phyloP scores from a whole-genome alignment of 2,329 filamentous ascomycete species.

The Talaromyces marneffei region DNA sequence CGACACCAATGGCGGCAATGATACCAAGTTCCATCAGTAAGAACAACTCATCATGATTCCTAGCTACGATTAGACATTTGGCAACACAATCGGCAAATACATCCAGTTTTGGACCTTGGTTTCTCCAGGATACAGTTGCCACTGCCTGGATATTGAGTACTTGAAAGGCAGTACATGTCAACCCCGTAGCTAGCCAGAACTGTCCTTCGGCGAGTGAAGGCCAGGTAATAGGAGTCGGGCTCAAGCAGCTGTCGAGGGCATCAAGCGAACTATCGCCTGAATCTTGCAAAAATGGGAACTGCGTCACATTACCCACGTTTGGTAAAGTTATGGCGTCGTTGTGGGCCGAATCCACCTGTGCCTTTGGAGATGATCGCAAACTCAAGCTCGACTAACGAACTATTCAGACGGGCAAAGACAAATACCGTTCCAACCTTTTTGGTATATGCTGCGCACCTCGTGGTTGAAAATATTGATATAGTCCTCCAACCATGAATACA shows the following conservation, averaged over 20 bases:
- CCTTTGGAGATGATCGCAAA: constrained; percentile 36
- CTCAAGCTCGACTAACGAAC: constrained; percentile 35
- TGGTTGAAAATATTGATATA: background rate
- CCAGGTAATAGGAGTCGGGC: constrained; percentile 23
- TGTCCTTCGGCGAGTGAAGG: constrained; percentile 25
- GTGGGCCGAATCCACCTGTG: constrained; percentile 38
- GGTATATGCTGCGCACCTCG: too few relatives aligned
- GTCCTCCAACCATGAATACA: background rate
- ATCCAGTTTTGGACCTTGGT: constrained; percentile 26
- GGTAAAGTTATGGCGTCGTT: constrained; percentile 33
- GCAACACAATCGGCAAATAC: constrained; percentile 30
- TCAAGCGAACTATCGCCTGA: background rate
- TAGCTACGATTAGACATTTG: constrained; percentile 23
- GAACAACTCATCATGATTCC: background rate
- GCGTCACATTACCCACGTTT: constrained; percentile 24
- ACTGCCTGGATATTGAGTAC: constrained; percentile 35
- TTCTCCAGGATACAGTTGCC: constrained; percentile 29
- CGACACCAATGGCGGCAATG: background rate
- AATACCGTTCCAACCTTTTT: constrained; percentile 22
- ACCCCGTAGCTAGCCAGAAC: constrained; percentile 37
- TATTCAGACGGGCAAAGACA: constrained; percentile 35
- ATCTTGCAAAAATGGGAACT: constrained; percentile 19
- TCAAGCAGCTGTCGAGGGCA: constrained; percentile 15
- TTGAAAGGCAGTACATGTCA: constrained; percentile 37
- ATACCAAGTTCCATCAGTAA: background rate